Evolutionary conservation across 139 green algal genomes (phyloP).

Genomic region (Eudorina sp.): DNA sequence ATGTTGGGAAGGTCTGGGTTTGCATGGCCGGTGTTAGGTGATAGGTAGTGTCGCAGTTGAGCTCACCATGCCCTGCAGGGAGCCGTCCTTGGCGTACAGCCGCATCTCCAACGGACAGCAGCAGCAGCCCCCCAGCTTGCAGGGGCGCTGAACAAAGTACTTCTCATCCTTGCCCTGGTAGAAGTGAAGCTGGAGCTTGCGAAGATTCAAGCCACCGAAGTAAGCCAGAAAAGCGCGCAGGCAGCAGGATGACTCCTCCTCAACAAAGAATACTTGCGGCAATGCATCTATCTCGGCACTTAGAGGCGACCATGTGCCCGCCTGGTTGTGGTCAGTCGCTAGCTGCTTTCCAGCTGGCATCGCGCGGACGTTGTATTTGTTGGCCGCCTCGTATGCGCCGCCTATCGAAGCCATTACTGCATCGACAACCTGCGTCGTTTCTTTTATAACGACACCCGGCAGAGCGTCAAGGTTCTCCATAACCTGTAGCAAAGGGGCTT

Average conservation of each 20-base stretch:
- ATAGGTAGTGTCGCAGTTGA: too few relatives aligned
- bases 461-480: slow-evolving; percentile 7
- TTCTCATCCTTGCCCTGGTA: slow-evolving; percentile 12
- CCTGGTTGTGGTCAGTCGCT: not conserved
- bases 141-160: slow-evolving; percentile 28
- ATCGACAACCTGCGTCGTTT: slow-evolving; percentile 10
- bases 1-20: too few relatives aligned
- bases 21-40: too few relatives aligned
- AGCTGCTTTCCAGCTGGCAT: not conserved
- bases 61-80: slow-evolving; percentile 1
- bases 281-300: slow-evolving; percentile 34
- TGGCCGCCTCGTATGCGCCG: slow-evolving; percentile 23
- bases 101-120: slow-evolving; percentile 49
- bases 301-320: not conserved
- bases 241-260: slow-evolving; percentile 33
- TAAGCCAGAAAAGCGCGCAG: not conserved
- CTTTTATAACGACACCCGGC: slow-evolving; percentile 9
- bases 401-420: slow-evolving; percentile 5
- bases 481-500: not conserved
- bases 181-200: slow-evolving; percentile 38
- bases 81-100: slow-evolving; percentile 8
- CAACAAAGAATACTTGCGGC: slow-evolving; percentile 28
- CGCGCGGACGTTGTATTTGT: slow-evolving; percentile 45
- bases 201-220: slow-evolving; percentile 37
- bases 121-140: slow-evolving; percentile 40